Conservation (phyloP, 2,329 filamentous ascomycete genomes). For the Ophiostoma australiae region DNA sequence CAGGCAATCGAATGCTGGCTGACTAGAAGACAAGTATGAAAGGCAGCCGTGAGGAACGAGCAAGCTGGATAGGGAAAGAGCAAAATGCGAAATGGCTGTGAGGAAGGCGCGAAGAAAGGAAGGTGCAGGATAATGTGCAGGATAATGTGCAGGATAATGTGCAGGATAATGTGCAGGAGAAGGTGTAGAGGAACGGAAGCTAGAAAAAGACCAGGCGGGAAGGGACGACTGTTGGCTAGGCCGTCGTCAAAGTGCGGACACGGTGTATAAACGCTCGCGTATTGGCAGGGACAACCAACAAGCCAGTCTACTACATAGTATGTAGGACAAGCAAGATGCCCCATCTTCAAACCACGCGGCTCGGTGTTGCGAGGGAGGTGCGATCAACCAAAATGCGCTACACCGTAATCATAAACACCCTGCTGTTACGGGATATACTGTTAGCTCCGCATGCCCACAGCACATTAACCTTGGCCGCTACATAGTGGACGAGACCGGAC, state of each 20-base stretch:
- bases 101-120: neutral
- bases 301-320: too few relatives aligned
- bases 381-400: constrained; percentile 2
- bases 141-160: neutral
- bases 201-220: neutral
- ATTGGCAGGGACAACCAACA: constrained; percentile 5
- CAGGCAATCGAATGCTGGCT: neutral
- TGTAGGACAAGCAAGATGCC: constrained; percentile 7
- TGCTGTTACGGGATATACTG: neutral
- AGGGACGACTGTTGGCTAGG: neutral
- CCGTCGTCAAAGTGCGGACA: neutral
- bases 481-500: neutral
- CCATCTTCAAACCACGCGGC: constrained; percentile 16
- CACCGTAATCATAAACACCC: neutral
- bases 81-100: neutral
- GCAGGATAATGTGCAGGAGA: neutral
- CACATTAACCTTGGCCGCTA: neutral
- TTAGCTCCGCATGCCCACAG: neutral
- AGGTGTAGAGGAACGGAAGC: neutral
- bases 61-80: neutral
- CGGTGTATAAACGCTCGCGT: constrained; percentile 3
- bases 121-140: too few relatives aligned
- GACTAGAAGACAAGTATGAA: neutral
- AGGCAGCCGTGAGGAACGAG: neutral
- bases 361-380: constrained; percentile 1